These are phyloP conservation scores for Cucurbitaria berberidis DNA, from an alignment of 2,329 filamentous ascomycete genomes.

Conservation along the genomic window DNA sequence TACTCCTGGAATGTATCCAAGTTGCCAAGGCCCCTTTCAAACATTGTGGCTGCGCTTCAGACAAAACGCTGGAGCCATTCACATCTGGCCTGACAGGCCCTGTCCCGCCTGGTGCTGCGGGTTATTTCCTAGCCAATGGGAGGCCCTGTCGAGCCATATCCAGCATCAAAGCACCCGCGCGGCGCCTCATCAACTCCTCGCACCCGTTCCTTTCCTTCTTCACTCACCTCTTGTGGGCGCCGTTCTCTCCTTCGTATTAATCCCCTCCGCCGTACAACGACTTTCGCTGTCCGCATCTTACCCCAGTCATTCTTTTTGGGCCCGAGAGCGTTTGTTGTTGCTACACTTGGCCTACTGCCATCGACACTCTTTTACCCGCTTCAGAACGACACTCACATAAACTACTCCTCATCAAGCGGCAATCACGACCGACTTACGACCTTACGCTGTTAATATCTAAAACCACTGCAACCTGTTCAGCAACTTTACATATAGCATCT, in stretches of 20 bases:
- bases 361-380: constrained; percentile 23
- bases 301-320: constrained; percentile 51
- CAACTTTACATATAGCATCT: constrained; percentile 2
- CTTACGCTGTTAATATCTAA: constrained; percentile 45
- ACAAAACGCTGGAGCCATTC: constrained; percentile 15
- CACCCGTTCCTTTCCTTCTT: constrained; percentile 36
- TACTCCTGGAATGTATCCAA: constrained; percentile 1
- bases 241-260: constrained; percentile 41
- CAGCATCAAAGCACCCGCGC: constrained; percentile 25
- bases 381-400: constrained; percentile 13
- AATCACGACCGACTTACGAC: constrained; percentile 42
- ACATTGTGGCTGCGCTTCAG: constrained; percentile 32
- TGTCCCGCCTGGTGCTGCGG: constrained; percentile 28
- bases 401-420: constrained; percentile 15
- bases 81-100: constrained; percentile 18
- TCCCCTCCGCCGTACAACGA: constrained; percentile 19
- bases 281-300: constrained; percentile 40
- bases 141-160: constrained; percentile 30
- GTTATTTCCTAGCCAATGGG: constrained; percentile 25
- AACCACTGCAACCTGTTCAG: constrained; percentile 8
- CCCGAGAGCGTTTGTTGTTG: constrained; percentile 30
- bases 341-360: constrained; percentile 11
- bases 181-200: constrained; percentile 45
- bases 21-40: constrained; percentile 25
- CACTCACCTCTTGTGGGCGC: constrained; percentile 41